Percentiles rank a stretch among this genome's conserved stretches.
Conservation (phyloP, 805 yeast species). For the Ogataea nakhonphanomensis region DNA sequence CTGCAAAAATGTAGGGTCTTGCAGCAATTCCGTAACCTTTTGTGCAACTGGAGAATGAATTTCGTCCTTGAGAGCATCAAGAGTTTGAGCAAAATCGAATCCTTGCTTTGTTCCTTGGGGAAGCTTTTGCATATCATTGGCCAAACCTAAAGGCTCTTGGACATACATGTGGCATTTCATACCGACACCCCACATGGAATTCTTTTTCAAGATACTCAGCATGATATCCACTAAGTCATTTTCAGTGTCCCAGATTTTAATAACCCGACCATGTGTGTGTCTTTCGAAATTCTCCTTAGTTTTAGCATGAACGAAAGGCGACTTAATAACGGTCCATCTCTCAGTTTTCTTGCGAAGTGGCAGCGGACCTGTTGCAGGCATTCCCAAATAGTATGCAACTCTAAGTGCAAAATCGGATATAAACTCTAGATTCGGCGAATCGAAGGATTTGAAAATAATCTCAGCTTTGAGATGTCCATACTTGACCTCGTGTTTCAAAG, state of each 20-base stretch:
- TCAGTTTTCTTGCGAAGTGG: slow-evolving; percentile 70
- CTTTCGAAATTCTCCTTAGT: slow-evolving; percentile 93
- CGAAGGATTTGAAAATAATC: slow-evolving; percentile 68
- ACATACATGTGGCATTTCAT: slow-evolving; percentile 68
- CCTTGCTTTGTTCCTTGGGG: slow-evolving; percentile 19
- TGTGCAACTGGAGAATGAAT: slow-evolving; percentile 45
- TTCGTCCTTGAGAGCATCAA: slow-evolving; percentile 24
- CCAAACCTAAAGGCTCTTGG: slow-evolving; percentile 46
- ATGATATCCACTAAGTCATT: slow-evolving; percentile 81
- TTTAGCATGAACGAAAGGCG: slow-evolving; percentile 93
- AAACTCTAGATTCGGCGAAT: slow-evolving; percentile 65
- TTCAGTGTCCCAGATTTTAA: slow-evolving; percentile 79
- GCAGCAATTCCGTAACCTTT: slow-evolving; percentile 67
- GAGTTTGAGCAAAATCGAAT: slow-evolving; percentile 23
- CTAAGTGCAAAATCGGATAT: slow-evolving; percentile 83
- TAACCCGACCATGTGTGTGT: slow-evolving; percentile 69
- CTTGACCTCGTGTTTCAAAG: slow-evolving; percentile 61
- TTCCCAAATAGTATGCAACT: slow-evolving; percentile 85
- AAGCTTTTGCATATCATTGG: slow-evolving; percentile 37
- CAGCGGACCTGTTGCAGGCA: slow-evolving; percentile 76
- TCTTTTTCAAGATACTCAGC: slow-evolving; percentile 72
- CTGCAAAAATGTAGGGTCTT: slow-evolving; percentile 67
- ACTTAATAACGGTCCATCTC: slow-evolving; percentile 88
- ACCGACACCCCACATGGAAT: slow-evolving; percentile 79
- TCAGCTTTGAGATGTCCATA: slow-evolving; percentile 80